Conservation (phyloP, 176 grass and related monocot genomes). For the Eremochloa ophiuroides region DNA sequence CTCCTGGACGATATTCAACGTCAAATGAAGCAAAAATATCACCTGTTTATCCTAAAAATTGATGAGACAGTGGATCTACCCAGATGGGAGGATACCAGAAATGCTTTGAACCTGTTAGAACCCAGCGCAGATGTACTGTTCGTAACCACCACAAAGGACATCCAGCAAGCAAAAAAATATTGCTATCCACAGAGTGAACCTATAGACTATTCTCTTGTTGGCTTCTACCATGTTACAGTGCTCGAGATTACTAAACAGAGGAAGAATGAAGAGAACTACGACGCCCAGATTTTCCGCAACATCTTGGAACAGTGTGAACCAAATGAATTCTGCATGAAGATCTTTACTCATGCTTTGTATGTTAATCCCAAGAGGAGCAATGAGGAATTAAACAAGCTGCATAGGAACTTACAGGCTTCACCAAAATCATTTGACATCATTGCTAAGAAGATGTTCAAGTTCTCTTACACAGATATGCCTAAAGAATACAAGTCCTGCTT, state of each 20-base stretch:
- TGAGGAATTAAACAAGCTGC: too few species aligned
- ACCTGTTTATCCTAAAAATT: background rate
- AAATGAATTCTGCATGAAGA: too few species aligned
- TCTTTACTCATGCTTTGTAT: too few species aligned
- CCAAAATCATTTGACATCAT: too few species aligned
- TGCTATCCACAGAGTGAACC: background rate
- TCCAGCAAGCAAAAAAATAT: background rate
- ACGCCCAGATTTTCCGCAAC: too few species aligned
- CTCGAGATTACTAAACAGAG: background rate
- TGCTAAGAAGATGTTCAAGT: too few species aligned
- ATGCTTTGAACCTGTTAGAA: background rate
- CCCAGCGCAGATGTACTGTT: background rate
- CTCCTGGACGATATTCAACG: background rate
- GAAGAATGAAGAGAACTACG: too few species aligned
- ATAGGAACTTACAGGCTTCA: too few species aligned
- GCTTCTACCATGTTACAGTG: background rate
- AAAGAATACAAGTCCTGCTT: too few species aligned
- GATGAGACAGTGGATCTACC: background rate
- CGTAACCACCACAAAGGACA: background rate
- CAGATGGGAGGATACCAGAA: background rate
- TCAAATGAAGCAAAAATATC: rapidly evolving
- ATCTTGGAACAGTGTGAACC: too few species aligned
- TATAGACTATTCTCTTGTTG: slow-evolving; percentile 12
- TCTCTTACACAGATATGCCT: too few species aligned
- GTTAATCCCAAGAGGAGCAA: too few species aligned